Conservation (phyloP, 768 basidiomycete genomes). For the Amanita fuliginea region DNA sequence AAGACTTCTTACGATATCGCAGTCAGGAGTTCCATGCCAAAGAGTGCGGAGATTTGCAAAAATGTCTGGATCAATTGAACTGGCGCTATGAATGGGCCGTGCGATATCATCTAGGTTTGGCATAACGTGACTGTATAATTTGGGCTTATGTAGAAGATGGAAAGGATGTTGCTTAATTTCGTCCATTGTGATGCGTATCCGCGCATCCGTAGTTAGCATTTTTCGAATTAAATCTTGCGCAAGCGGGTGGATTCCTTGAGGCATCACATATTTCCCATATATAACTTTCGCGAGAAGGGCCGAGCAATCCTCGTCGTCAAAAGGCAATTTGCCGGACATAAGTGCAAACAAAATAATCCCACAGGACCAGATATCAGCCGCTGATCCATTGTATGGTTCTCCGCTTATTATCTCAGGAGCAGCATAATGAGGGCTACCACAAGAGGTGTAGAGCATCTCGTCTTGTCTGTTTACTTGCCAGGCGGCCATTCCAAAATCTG, state of each 20-base stretch:
- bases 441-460: constrained; percentile 64
- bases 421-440: constrained; percentile 93
- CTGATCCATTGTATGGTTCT: constrained; percentile 70
- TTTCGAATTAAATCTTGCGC: constrained; percentile 69
- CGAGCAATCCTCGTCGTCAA: constrained; percentile 80
- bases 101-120: constrained; percentile 62
- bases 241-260: constrained; percentile 49
- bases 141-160: constrained; percentile 45
- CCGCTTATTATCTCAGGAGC: constrained; percentile 87
- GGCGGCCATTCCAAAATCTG: constrained; percentile 96
- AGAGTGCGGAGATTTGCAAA: constrained; percentile 83
- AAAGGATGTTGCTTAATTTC: constrained; percentile 79
- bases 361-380: constrained; percentile 96
- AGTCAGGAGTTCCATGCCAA: constrained; percentile 78
- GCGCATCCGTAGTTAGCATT: constrained; percentile 74
- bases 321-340: constrained; percentile 81
- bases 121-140: constrained; percentile 27
- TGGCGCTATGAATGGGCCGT: constrained; percentile 47
- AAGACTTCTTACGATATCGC: constrained; percentile 61
- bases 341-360: constrained; percentile 89
- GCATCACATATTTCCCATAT: constrained; percentile 63
- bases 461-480: constrained; percentile 55
- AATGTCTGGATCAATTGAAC: constrained; percentile 80
- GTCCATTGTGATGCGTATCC: constrained; percentile 70
- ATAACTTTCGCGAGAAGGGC: constrained; percentile 76